A percentile compares a stretch with the other conserved stretches of the same genome.
phyloP scores from a whole-genome alignment of 805 yeast genomes.

The Jamesozyma hellenica region DNA sequence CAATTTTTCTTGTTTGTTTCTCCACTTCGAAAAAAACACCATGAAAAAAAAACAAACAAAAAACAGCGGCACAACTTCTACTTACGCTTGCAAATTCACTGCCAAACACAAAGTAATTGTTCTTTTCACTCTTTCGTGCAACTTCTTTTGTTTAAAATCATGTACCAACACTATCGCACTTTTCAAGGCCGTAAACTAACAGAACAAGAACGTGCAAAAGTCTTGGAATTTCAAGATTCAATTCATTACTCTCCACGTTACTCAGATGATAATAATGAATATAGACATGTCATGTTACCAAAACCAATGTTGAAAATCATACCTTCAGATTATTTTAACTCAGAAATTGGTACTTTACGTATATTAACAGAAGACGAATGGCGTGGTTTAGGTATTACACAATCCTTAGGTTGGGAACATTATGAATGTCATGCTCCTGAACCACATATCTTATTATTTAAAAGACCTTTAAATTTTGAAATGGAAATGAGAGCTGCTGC shows the following conservation, averaged over 20 bases:
- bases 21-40: no score
- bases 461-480: conserved; percentile 53
- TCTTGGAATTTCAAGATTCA: conserved; percentile 83
- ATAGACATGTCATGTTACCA: conserved; percentile 94
- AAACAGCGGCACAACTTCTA: no score
- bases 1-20: no score
- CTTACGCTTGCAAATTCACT: no score
- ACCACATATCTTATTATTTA: conserved; percentile 88
- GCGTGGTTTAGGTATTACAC: conserved; percentile 97
- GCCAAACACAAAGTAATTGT: no score
- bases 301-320: conserved; percentile 89
- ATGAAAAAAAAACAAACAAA: no score
- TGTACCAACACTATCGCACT: conserved; percentile 27
- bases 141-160: no score
- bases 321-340: conserved; percentile 87
- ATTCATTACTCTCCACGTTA: conserved; percentile 90
- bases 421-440: conserved; percentile 98
- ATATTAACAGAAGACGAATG: conserved; percentile 92
- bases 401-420: conserved; percentile 95
- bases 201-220: conserved; percentile 74
- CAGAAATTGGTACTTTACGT: conserved; percentile 88
- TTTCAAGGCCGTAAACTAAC: conserved; percentile 55
- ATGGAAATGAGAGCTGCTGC: conserved; percentile 29
- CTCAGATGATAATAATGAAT: conserved; percentile 85
- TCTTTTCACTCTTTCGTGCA: no score